phyloP scores from a whole-genome alignment of 208 protist genomes.

The Acanthamoeba castellanii region DNA sequence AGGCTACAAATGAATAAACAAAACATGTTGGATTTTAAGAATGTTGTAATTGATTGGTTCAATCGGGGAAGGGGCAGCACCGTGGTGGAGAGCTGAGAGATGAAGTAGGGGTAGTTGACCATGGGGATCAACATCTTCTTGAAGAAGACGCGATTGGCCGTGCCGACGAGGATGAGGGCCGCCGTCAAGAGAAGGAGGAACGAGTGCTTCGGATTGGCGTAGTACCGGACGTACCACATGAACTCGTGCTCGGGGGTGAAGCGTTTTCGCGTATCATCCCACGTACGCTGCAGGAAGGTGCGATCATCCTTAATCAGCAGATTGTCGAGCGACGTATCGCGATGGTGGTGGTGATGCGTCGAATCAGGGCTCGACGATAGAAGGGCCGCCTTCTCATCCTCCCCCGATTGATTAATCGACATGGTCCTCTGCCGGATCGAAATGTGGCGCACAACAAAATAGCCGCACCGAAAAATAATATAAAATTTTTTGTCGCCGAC shows the following conservation, averaged over 20 bases:
- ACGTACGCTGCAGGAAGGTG: neutral
- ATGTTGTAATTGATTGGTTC: neutral
- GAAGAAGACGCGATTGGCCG: slow-evolving; percentile 68
- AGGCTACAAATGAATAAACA: neutral
- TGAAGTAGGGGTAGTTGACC: slow-evolving; percentile 74
- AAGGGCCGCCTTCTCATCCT: neutral
- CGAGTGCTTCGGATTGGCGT: slow-evolving; percentile 60
- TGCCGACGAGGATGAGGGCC: slow-evolving; percentile 65
- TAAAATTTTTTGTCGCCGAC: too few relatives aligned
- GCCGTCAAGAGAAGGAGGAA: slow-evolving; percentile 33
- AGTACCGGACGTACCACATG: slow-evolving; percentile 55
- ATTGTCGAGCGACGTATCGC: neutral
- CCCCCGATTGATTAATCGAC: neutral
- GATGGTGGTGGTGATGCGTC: neutral
- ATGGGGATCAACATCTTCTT: slow-evolving; percentile 74
- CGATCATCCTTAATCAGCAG: neutral
- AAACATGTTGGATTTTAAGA: too few relatives aligned
- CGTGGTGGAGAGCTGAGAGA: slow-evolving; percentile 67
- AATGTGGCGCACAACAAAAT: too few relatives aligned
- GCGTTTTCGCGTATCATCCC: neutral
- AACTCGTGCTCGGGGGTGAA: slow-evolving; percentile 40
- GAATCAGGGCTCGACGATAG: neutral
- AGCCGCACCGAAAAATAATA: too few relatives aligned
- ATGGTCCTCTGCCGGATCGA: neutral
- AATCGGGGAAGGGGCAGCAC: neutral